These are phyloP conservation scores for Trametes polyzona DNA, from an alignment of 1,284 basidiomycete genomes.

Conservation along the genomic window DNA sequence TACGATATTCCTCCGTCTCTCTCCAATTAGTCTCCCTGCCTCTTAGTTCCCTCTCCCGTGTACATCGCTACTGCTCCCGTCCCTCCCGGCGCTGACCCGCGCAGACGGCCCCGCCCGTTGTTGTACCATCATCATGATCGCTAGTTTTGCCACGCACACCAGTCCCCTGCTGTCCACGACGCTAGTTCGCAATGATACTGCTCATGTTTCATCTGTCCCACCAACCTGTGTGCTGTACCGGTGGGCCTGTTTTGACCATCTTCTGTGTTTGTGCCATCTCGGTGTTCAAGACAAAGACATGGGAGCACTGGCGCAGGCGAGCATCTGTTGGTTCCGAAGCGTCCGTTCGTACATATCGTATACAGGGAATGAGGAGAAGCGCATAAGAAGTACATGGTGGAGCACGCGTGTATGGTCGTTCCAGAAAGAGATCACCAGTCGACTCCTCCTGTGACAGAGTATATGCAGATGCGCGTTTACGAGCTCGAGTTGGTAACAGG, in stretches of 20 bases:
- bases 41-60: not conserved
- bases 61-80: not conserved
- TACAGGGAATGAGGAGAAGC: not conserved
- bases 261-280: too few relatives aligned
- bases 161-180: not conserved
- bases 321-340: too few relatives aligned
- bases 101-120: not conserved
- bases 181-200: not conserved
- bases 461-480: not conserved
- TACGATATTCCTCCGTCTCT: not conserved
- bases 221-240: too few relatives aligned
- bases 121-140: constrained; percentile 1
- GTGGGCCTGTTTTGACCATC: not conserved
- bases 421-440: too few relatives aligned
- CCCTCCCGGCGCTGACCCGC: not conserved
- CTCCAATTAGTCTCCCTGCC: not conserved
- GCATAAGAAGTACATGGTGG: too few relatives aligned
- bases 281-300: too few relatives aligned
- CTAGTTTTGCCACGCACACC: not conserved
- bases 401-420: too few relatives aligned
- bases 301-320: too few relatives aligned
- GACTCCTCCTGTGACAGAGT: too few relatives aligned
- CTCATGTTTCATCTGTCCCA: too few relatives aligned
- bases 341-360: too few relatives aligned
- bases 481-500: not conserved